A percentile compares a stretch with the other conserved stretches of the same genome.
phyloP scores from a whole-genome alignment of 345 rosid genomes.

The Eucalyptus lansdowneana region DNA sequence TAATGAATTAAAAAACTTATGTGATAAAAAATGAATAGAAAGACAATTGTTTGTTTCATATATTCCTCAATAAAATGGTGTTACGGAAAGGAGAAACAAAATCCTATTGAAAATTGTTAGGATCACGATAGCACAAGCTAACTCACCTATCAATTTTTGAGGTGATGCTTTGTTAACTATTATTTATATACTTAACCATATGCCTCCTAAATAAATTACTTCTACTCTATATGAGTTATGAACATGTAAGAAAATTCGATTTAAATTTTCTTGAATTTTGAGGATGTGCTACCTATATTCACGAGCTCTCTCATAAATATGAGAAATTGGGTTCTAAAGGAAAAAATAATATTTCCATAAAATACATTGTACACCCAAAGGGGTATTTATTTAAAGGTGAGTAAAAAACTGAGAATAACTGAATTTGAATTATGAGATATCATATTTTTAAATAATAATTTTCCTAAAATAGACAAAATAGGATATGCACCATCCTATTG shows the following conservation, averaged over 20 bases:
- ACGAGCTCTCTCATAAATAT: too few relatives aligned
- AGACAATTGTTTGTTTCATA: accelerated
- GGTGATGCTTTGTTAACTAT: too few relatives aligned
- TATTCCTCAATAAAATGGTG: accelerated
- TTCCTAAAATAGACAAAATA: too few relatives aligned
- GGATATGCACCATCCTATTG: too few relatives aligned
- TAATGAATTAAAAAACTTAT: accelerated
- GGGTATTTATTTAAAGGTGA: too few relatives aligned
- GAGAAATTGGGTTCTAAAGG: accelerated
- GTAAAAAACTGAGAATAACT: too few relatives aligned
- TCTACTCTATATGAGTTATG: too few relatives aligned
- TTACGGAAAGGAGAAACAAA: accelerated
- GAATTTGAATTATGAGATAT: accelerated
- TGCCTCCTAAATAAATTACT: accelerated
- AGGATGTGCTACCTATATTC: accelerated
- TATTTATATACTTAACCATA: too few relatives aligned
- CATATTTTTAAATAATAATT: too few relatives aligned
- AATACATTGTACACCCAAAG: accelerated
- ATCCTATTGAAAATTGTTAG: accelerated
- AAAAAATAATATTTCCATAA: too few relatives aligned
- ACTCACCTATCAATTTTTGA: accelerated
- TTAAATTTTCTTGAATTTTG: too few relatives aligned
- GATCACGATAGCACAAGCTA: accelerated
- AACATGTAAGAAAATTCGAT: accelerated
- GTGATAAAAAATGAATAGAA: accelerated